phyloP scores from a whole-genome alignment of 257 asterid genomes.

The Verbena officinalis region DNA sequence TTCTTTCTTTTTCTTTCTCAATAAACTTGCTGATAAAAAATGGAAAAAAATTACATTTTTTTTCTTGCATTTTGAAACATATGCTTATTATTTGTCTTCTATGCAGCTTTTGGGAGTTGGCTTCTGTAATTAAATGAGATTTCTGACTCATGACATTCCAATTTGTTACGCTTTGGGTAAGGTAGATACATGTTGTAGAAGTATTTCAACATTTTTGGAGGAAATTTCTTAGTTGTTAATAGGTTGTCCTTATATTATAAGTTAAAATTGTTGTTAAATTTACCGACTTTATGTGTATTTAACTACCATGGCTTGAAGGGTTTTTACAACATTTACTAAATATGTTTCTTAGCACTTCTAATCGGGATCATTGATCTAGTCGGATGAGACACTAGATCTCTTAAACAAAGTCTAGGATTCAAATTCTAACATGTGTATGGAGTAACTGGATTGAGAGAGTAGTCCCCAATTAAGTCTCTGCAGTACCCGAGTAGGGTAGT shows the following conservation, averaged over 20 bases:
- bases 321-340: background rate
- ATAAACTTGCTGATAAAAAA: too few relatives aligned
- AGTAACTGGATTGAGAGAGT: too few relatives aligned
- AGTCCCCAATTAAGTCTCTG: too few relatives aligned
- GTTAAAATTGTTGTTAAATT: background rate
- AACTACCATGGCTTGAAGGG: background rate
- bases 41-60: background rate
- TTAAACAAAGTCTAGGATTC: too few relatives aligned
- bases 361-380: too few relatives aligned
- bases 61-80: background rate
- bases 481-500: too few relatives aligned
- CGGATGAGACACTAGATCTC: too few relatives aligned
- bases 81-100: background rate
- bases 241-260: constrained; percentile 8
- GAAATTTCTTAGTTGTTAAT: constrained; percentile 9
- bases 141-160: constrained; percentile 7
- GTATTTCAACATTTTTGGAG: constrained; percentile 6
- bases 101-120: constrained; percentile 14
- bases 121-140: constrained; percentile 23
- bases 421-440: too few relatives aligned
- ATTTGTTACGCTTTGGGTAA: constrained; percentile 14
- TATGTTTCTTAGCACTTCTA: too few relatives aligned
- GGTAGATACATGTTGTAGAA: constrained; percentile 20
- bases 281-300: background rate
- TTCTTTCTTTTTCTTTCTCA: too few relatives aligned